Evolutionary conservation across 441 rosid genomes (phyloP), one percentile per base, ranked within the genome.

Genomic region (Sinapis alba): DNA sequence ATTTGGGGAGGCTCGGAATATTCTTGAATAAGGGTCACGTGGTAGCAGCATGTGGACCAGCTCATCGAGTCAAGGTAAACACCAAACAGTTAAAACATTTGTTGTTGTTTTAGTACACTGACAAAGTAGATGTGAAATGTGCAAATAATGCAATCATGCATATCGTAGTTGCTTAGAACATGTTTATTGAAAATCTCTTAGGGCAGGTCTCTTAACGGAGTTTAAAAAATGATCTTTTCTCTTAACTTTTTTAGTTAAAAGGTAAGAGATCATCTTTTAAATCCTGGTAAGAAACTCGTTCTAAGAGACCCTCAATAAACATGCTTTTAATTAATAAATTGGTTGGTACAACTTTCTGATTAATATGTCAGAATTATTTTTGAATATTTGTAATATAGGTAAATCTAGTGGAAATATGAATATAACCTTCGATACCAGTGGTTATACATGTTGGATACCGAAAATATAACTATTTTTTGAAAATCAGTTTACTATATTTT

Each of bases 31-130:
- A 51, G 32, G 68, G 24, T 68, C 69, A 61, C 79, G 65, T 75
- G 68, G 65, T 53, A 30, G 28, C 47, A 62, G 27, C 70, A 68
- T 76, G 74, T 69, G 59, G 74, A 75, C 69, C 79, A 69, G 79
- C 64, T 76, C 69, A 62, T 5, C 61, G 62, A 74, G 62, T 21
- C 69, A 36, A 34, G 54, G 18, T 59, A 19, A 68, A 68, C 59
- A 50, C 28, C 50, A 12, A 28, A 24, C 59, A 74, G 38, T 74
- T 30, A 32, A 45, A 62, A 36, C 51, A 50, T 61, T 61, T 3
- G 56, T 68, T 10, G 62, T 56, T 69, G 57, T 50, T 50, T 50
- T n/a, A 53, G 26, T 41, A 73, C 36, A 19, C 19, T 74, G 41
- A 67, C 68, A 68, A 50, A 21, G 15, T 24, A 61, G 56, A 19